Percentiles rank a stretch among this genome's conserved stretches.
Evolutionary conservation across 345 rosid species (phyloP).

Genomic region (Erysimum cheiranthoides): DNA sequence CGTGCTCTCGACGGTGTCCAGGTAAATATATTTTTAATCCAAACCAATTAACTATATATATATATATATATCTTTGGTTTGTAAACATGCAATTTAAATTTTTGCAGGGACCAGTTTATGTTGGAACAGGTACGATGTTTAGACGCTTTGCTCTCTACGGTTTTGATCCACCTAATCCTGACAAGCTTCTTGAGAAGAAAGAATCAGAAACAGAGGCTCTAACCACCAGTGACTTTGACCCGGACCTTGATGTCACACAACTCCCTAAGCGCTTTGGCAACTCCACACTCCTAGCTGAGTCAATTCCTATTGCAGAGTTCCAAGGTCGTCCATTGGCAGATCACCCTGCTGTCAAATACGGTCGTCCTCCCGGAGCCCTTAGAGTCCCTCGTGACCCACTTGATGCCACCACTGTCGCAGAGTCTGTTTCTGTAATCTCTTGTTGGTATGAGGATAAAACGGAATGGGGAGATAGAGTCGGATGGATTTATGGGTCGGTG

Average conservation of each 20-base stretch:
- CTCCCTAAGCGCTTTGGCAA: constrained; percentile 92
- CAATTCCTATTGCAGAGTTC: constrained; percentile 82
- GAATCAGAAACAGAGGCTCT: constrained; percentile 72
- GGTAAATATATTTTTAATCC: constrained; percentile 47
- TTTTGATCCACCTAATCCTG: constrained; percentile 77
- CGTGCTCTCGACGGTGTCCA: constrained; percentile 95
- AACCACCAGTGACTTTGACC: constrained; percentile 74
- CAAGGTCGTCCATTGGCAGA: constrained; percentile 92
- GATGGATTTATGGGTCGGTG: constrained; percentile 97
- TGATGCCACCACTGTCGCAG: constrained; percentile 86
- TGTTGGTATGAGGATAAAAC: constrained; percentile 99
- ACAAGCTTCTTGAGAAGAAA: constrained; percentile 43
- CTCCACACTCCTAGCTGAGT: constrained; percentile 85
- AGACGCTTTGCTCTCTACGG: constrained; percentile 92
- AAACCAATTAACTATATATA: not conserved
- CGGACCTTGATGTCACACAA: constrained; percentile 76
- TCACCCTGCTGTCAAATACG: constrained; percentile 84
- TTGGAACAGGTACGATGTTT: constrained; percentile 95
- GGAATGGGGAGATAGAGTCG: constrained; percentile 95
- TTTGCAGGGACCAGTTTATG: constrained; percentile 84
- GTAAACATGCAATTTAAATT: not conserved
- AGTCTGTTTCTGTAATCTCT: constrained; percentile 90
- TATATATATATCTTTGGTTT: not conserved
- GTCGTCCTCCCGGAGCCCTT: constrained; percentile 87
- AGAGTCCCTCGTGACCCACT: constrained; percentile 85